Evolutionary conservation across 2,329 filamentous ascomycete genomes (phyloP), one percentile per base, ranked within the genome.

Genomic region (Colletotrichum graminicola): DNA sequence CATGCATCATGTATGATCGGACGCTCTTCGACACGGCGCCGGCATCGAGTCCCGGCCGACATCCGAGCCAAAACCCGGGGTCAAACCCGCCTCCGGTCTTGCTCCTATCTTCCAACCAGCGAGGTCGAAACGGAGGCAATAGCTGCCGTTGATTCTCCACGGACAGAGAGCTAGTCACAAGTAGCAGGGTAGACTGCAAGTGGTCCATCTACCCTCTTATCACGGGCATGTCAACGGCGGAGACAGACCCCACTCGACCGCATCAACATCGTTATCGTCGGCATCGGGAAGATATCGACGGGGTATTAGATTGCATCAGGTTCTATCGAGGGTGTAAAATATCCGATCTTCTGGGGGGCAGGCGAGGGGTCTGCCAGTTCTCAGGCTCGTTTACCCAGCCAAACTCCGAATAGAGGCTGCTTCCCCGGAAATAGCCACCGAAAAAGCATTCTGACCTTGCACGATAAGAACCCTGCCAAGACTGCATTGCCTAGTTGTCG

Each of bases 31-130:
- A 63, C 59, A 6, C 51, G 65, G 57, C 45, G 59, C 57, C 59
- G 59, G 65, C 65, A 67, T 63, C 59, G 65, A 59, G 65, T n/a
- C 10, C 18, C 32, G 39, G 59, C 65, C 65, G 49, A 67, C 29
- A 16, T 29, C 32, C 21, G 18, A 56, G 57, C 39, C 49, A 23
- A 54, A 54, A 0, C 36, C 41, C 6, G 26, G 49, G 29, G 45
- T 45, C 16, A 32, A 12, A 36, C 12, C 8, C 23, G 12, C n/a
- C 12, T 8, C 16, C 6, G 39, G 39, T 41, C 1, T 32, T 14
- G 3, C 26, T 10, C 51, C 39, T 34, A 26, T 32, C 18, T 32
- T 21, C 29, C 21, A 16, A 18, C 51, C 18, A 49, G 55, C 21
- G n/a, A 56, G 52, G 5, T 7, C 11, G 11, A 12, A 18, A 5